phyloP scores from a whole-genome alignment of 2,329 filamentous ascomycete species.

The Aspergillus fischeri region DNA sequence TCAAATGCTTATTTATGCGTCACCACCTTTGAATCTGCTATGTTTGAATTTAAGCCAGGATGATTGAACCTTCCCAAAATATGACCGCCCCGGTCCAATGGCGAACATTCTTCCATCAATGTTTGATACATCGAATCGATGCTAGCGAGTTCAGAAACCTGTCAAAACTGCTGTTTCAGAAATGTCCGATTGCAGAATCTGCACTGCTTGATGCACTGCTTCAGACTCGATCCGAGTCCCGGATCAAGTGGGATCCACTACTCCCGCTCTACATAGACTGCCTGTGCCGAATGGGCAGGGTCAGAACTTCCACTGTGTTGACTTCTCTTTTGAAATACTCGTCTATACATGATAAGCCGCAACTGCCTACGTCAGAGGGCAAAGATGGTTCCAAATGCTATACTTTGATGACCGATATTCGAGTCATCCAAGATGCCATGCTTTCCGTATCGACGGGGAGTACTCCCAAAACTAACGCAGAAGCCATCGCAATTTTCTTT shows the following conservation, averaged over 20 bases:
- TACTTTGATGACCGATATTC: constrained; percentile 41
- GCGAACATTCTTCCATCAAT: constrained; percentile 35
- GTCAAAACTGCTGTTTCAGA: constrained; percentile 30
- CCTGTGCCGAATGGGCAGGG: constrained; percentile 30
- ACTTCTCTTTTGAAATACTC: constrained; percentile 32
- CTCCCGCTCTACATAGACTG: constrained; percentile 39
- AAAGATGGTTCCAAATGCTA: constrained; percentile 18
- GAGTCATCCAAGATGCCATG: constrained; percentile 40
- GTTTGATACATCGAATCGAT: constrained; percentile 35
- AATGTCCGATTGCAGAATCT: constrained; percentile 28
- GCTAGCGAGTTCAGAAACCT: constrained; percentile 36
- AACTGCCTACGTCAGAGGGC: constrained; percentile 2
- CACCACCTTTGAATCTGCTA: not conserved
- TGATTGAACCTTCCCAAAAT: constrained; percentile 8
- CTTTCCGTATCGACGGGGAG: constrained; percentile 34
- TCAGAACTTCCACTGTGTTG: constrained; percentile 33
- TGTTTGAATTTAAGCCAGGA: not conserved
- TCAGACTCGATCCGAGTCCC: constrained; percentile 28
- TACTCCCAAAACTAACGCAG: constrained; percentile 25
- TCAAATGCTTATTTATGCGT: not conserved
- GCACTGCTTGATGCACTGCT: constrained; percentile 34
- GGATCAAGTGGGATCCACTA: constrained; percentile 40
- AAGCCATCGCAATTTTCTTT: constrained; percentile 30
- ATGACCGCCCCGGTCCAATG: constrained; percentile 33
- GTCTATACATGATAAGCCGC: constrained; percentile 25